These are phyloP conservation scores for Microcera coccophila DNA, from an alignment of 2,329 filamentous ascomycete species.

Conservation along the genomic window DNA sequence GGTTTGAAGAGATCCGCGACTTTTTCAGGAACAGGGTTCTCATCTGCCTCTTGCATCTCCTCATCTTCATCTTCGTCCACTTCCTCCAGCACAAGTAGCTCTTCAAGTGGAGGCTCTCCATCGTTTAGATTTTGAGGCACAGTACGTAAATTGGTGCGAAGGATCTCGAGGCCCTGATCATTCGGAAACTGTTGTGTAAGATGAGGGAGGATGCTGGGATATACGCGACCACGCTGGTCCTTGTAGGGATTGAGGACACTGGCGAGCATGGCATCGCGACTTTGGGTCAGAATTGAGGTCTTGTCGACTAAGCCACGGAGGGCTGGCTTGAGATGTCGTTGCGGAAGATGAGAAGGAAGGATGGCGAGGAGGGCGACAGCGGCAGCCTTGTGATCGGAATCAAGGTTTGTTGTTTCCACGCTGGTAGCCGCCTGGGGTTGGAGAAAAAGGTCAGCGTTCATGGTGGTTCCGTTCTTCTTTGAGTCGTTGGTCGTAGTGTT, in stretches of 20 bases:
- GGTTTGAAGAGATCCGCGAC: conserved; percentile 19
- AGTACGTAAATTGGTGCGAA: conserved; percentile 57
- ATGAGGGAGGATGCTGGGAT: conserved; percentile 76
- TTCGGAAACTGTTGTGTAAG: conserved; percentile 62
- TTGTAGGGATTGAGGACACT: conserved; percentile 77
- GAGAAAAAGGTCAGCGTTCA: conserved; percentile 72
- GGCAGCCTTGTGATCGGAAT: conserved; percentile 48
- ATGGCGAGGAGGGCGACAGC: conserved; percentile 60
- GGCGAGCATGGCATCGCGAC: conserved; percentile 70
- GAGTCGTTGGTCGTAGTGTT: conserved; percentile 26
- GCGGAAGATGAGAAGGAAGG: conserved; percentile 60
- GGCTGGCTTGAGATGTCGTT: conserved; percentile 64
- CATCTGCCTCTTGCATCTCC: conserved; percentile 35
- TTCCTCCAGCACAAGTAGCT: conserved; percentile 26
- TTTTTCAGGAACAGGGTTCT: conserved; percentile 24
- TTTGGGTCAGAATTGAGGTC: conserved; percentile 67
- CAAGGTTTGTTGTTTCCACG: conserved; percentile 34
- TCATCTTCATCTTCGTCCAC: conserved; percentile 39
- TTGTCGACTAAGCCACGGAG: conserved; percentile 74
- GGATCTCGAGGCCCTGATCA: conserved; percentile 65
- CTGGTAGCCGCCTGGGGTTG: conserved; percentile 33
- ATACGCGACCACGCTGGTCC: conserved; percentile 58
- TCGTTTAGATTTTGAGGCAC: conserved; percentile 23
- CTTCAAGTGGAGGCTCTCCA: conserved; percentile 19
- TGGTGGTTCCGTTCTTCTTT: conserved; percentile 39